Conservation (phyloP, 2,329 filamentous ascomycete species). For the Chlorencoelia australis region DNA sequence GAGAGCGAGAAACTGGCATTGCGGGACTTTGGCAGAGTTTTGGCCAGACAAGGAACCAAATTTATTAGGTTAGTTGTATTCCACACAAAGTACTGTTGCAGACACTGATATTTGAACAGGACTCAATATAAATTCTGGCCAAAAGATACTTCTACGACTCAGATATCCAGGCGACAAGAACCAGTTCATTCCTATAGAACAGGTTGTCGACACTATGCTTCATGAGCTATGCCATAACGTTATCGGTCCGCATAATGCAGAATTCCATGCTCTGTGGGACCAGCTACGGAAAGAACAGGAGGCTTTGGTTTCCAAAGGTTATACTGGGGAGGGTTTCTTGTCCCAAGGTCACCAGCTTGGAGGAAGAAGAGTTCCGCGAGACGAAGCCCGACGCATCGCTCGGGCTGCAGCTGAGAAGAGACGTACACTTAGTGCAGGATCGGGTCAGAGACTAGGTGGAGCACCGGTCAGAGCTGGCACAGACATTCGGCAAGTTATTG, state of each 20-base stretch:
- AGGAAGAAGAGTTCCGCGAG: slow-evolving; percentile 50
- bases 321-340: slow-evolving; percentile 83
- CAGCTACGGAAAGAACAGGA: slow-evolving; percentile 81
- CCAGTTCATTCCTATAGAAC: slow-evolving; percentile 71
- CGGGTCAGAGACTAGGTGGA: slow-evolving; percentile 66
- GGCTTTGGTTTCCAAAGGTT: slow-evolving; percentile 67
- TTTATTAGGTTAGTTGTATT: slow-evolving; percentile 49
- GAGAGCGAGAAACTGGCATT: slow-evolving; percentile 73
- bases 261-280: slow-evolving; percentile 82
- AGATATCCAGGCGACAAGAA: slow-evolving; percentile 64
- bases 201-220: slow-evolving; percentile 81
- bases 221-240: slow-evolving; percentile 90
- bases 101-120: slow-evolving; percentile 33
- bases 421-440: slow-evolving; percentile 44
- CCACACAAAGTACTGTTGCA: not conserved
- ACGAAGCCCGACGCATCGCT: slow-evolving; percentile 67
- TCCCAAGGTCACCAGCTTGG: slow-evolving; percentile 66
- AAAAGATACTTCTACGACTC: slow-evolving; percentile 73
- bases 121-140: slow-evolving; percentile 66
- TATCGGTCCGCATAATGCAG: slow-evolving; percentile 69
- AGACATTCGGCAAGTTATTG: slow-evolving; percentile 64
- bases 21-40: slow-evolving; percentile 74
- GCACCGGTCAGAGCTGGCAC: slow-evolving; percentile 42
- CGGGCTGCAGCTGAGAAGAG: slow-evolving; percentile 66
- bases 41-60: slow-evolving; percentile 65